Conservation (phyloP, 208 protist genomes). For the Trypanosoma platydactyli region DNA sequence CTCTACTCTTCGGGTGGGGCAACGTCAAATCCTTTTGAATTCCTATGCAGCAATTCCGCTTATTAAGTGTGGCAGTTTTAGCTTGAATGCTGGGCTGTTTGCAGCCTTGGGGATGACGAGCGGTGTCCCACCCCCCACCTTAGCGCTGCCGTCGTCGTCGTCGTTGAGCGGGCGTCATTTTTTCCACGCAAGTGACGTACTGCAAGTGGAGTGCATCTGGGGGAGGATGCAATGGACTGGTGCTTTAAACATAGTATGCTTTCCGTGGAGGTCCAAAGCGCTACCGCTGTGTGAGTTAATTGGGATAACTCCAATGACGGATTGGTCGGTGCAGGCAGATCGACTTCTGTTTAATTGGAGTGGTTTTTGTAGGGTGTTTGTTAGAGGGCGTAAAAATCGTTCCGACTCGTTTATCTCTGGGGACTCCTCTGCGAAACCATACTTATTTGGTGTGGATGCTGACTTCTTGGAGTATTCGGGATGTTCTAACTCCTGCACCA, state of each 20-base stretch:
- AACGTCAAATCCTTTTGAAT: slow-evolving; percentile 15
- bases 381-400: background rate
- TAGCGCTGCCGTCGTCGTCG: background rate
- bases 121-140: background rate
- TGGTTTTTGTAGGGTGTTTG: slow-evolving; percentile 38
- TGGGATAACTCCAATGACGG: slow-evolving; percentile 41
- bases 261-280: slow-evolving; percentile 16
- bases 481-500: no score
- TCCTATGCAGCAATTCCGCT: slow-evolving; percentile 48
- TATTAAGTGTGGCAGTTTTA: slow-evolving; percentile 40
- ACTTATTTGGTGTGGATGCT: no score
- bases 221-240: slow-evolving; percentile 28
- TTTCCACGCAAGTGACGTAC: slow-evolving; percentile 33
- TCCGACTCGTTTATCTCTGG: slow-evolving; percentile 14
- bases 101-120: slow-evolving; percentile 29
- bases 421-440: slow-evolving; percentile 15
- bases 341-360: slow-evolving; percentile 40
- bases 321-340: slow-evolving; percentile 50
- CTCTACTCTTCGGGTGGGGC: background rate
- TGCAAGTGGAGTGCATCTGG: slow-evolving; percentile 44
- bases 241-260: slow-evolving; percentile 37
- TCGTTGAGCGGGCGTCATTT: background rate
- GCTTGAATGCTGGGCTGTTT: slow-evolving; percentile 41
- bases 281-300: slow-evolving; percentile 43
- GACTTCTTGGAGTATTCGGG: no score